These are phyloP conservation scores for Aureobasidium uvarum DNA, from an alignment of 2,329 filamentous ascomycete species.

Conservation along the genomic window DNA sequence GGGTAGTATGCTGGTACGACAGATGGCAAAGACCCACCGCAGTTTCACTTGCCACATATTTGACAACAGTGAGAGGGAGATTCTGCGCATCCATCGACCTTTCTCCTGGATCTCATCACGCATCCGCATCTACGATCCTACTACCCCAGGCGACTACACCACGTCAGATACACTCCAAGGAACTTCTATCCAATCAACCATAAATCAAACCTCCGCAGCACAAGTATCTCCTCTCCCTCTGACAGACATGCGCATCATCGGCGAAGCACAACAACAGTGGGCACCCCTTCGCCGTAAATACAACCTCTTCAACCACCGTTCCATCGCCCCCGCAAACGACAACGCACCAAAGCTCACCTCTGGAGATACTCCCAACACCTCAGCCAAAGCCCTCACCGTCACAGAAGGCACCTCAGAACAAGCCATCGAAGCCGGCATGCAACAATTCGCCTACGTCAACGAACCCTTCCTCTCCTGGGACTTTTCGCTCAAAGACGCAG, in stretches of 20 bases:
- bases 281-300: constrained; percentile 62
- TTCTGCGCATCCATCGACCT: constrained; percentile 61
- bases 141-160: not conserved
- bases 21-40: constrained; percentile 61
- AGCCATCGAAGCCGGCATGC: constrained; percentile 48
- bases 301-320: constrained; percentile 60
- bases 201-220: constrained; percentile 46
- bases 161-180: constrained; percentile 26
- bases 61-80: constrained; percentile 59
- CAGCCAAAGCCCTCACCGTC: constrained; percentile 48
- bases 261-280: constrained; percentile 64
- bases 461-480: constrained; percentile 65
- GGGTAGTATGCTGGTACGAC: constrained; percentile 55
- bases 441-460: constrained; percentile 62
- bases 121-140: constrained; percentile 57
- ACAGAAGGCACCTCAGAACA: constrained; percentile 35
- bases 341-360: constrained; percentile 43
- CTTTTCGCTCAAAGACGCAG: constrained; percentile 57
- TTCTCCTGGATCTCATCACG: constrained; percentile 63
- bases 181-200: constrained; percentile 45
- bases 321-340: constrained; percentile 40
- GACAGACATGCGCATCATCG: constrained; percentile 61
- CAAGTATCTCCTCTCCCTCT: constrained; percentile 50
- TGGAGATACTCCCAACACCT: constrained; percentile 50
- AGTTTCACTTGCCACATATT: constrained; percentile 66